Conservation (phyloP, 169 alveolate species). For the Plasmodium vivax region DNA sequence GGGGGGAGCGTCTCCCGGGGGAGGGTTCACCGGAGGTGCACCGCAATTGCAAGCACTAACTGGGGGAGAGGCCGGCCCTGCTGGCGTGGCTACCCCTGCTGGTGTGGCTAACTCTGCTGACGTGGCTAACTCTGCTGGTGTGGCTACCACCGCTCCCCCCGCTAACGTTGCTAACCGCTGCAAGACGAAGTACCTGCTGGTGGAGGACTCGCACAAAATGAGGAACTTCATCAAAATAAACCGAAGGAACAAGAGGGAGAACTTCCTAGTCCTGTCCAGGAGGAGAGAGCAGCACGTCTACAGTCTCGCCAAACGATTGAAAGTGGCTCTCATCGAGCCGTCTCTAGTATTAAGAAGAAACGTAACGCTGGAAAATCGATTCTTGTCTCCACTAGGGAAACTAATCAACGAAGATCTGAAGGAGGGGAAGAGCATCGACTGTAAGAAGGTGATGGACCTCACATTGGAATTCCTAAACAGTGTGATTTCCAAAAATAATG, state of each 20-base stretch:
- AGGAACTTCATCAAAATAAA: conserved; percentile 63
- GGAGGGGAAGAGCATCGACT: conserved; percentile 26
- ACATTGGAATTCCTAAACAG: conserved; percentile 49
- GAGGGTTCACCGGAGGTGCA: background rate
- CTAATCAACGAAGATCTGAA: conserved; percentile 12
- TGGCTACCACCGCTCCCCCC: too few relatives aligned
- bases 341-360: conserved; percentile 19
- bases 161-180: background rate
- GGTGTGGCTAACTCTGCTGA: background rate
- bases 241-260: conserved; percentile 37
- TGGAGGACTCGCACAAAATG: conserved; percentile 47
- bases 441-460: conserved; percentile 28
- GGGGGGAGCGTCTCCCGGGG: background rate
- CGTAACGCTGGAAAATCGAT: background rate
- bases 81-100: background rate
- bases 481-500: conserved; percentile 57
- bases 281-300: background rate
- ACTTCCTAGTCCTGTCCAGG: conserved; percentile 30
- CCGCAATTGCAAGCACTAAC: background rate
- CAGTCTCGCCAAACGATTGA: conserved; percentile 15
- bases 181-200: conserved; percentile 11
- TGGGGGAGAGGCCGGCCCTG: background rate
- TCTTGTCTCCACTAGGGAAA: conserved; percentile 54
- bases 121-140: background rate
- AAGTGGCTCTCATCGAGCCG: conserved; percentile 61